Evolutionary conservation across 2,329 filamentous ascomycete genomes (phyloP).

Genomic region (Clonostachys sp.): DNA sequence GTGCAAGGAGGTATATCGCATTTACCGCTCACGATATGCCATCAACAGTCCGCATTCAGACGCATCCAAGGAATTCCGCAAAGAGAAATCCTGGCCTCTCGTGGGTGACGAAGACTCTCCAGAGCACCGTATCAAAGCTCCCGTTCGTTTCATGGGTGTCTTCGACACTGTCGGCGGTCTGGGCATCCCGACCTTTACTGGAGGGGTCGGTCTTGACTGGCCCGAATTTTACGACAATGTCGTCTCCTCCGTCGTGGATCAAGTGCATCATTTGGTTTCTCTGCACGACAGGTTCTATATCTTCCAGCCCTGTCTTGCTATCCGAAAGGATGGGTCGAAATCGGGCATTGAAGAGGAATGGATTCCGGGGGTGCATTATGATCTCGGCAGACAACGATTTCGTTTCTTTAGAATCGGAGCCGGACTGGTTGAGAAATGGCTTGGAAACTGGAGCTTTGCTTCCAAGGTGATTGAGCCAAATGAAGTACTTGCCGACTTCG

Average conservation of each 20-base stretch:
- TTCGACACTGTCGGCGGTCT: slow-evolving; percentile 13
- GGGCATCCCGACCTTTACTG: slow-evolving; percentile 10
- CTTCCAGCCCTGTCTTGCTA: slow-evolving; percentile 10
- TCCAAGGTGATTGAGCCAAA: slow-evolving; percentile 11
- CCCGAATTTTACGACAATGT: slow-evolving; percentile 14
- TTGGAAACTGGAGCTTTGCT: slow-evolving; percentile 15
- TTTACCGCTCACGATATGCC: slow-evolving; percentile 10
- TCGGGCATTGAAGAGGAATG: slow-evolving; percentile 9
- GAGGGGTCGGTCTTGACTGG: slow-evolving; percentile 12
- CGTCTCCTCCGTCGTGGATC: slow-evolving; percentile 14
- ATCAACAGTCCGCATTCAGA: slow-evolving; percentile 8
- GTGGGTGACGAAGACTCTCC: background rate
- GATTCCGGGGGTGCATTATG: slow-evolving; percentile 15
- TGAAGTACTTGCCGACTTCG: slow-evolving; percentile 10
- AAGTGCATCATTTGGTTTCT: slow-evolving; percentile 13
- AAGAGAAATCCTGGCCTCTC: background rate
- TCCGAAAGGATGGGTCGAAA: slow-evolving; percentile 1
- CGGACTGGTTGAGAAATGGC: slow-evolving; percentile 13
- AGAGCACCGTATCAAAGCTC: slow-evolving; percentile 5
- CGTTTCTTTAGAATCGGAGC: slow-evolving; percentile 8
- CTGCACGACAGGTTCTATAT: slow-evolving; percentile 11
- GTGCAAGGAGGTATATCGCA: slow-evolving; percentile 11
- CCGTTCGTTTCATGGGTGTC: slow-evolving; percentile 12
- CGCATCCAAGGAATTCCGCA: slow-evolving; percentile 8
- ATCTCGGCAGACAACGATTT: slow-evolving; percentile 11